A percentile compares a stretch with the other conserved stretches of the same genome.
phyloP scores from a whole-genome alignment of 2,329 filamentous ascomycete genomes.

The Pestalotiopsis fici region DNA sequence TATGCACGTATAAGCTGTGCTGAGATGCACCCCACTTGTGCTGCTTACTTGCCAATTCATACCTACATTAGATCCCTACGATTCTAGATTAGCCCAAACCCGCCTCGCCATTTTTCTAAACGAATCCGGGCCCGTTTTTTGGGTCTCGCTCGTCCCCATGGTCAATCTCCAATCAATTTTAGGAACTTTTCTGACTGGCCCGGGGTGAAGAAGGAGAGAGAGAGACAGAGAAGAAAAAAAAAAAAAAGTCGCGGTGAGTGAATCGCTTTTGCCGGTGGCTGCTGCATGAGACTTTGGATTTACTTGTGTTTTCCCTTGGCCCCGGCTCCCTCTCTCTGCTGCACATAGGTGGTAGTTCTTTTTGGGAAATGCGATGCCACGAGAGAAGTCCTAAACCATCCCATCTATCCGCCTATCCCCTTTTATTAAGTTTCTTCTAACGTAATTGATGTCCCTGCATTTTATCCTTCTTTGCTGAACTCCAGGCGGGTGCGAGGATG shows the following conservation, averaged over 20 bases:
- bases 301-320: not conserved
- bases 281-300: constrained; percentile 2
- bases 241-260: not conserved
- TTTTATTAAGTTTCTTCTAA: not conserved
- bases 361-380: not conserved
- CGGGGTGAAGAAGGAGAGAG: not conserved
- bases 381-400: not conserved
- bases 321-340: not conserved
- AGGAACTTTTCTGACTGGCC: not conserved
- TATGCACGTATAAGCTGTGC: not conserved
- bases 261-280: not conserved
- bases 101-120: not conserved
- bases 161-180: not conserved
- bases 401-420: not conserved
- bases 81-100: not conserved
- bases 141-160: not conserved
- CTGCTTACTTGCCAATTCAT: not conserved
- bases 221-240: too few species aligned
- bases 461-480: not conserved
- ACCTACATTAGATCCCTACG: not conserved
- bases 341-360: not conserved
- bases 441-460: not conserved
- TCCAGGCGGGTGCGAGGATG: constrained; percentile 36
- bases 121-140: not conserved
- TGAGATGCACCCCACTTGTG: not conserved